Conservation (phyloP, 2,329 filamentous ascomycete genomes). For the Paraconiothyrium sp. region DNA sequence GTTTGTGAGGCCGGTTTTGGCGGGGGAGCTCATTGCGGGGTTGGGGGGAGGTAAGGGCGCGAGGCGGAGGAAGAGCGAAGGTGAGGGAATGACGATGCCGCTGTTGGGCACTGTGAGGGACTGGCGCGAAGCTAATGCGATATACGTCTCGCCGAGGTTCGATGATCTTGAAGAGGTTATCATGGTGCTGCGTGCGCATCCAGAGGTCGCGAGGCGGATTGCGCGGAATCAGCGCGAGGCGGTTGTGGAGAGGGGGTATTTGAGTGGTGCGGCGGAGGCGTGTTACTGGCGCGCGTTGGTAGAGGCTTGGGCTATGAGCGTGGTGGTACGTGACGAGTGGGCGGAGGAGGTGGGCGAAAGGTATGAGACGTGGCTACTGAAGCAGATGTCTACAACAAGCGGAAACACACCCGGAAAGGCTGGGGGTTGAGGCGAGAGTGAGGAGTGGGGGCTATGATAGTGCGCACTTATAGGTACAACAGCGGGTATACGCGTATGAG, state of each 20-base stretch:
- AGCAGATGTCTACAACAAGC: conserved; percentile 16
- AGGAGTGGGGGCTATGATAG: neutral
- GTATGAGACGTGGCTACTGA: conserved; percentile 29
- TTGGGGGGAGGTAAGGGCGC: neutral
- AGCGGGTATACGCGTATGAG: too few species aligned
- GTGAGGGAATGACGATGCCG: neutral
- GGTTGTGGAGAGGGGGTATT: conserved; percentile 17
- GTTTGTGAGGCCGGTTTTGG: conserved; percentile 24
- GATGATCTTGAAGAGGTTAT: conserved; percentile 24
- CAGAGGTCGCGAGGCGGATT: conserved; percentile 22
- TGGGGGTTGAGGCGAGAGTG: neutral
- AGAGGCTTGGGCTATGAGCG: conserved; percentile 23
- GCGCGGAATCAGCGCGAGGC: conserved; percentile 26
- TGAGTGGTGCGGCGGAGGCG: conserved; percentile 26
- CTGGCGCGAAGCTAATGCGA: conserved; percentile 25
- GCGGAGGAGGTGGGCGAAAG: conserved; percentile 21
- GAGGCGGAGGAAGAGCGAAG: neutral
- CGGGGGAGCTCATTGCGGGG: conserved; percentile 17
- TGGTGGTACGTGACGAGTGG: conserved; percentile 20
- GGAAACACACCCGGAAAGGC: neutral
- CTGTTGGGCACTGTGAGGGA: conserved; percentile 11
- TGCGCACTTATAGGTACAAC: too few species aligned
- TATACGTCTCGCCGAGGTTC: conserved; percentile 26
- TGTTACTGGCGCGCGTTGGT: conserved; percentile 32
- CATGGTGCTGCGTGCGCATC: conserved; percentile 15